Evolutionary conservation across 495 filamentous ascomycete species (phyloP).

Genomic region (Penicillium silybi): DNA sequence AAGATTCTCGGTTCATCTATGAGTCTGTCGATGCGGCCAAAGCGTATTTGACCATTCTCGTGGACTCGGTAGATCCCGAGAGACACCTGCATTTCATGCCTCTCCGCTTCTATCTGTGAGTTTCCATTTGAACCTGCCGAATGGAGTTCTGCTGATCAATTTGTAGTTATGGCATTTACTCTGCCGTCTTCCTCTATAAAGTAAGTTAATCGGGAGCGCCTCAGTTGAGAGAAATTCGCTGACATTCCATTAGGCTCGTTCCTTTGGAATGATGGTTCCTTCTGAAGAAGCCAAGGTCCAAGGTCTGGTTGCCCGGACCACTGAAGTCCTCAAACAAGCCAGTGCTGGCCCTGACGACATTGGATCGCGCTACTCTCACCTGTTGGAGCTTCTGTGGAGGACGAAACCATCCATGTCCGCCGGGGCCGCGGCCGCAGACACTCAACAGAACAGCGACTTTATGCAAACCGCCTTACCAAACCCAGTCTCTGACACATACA

Average conservation of each 20-base stretch:
- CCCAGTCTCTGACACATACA: constrained; percentile 34
- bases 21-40: constrained; percentile 62
- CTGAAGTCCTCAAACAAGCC: constrained; percentile 47
- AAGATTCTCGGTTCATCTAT: constrained; percentile 60
- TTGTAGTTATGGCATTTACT: constrained; percentile 47
- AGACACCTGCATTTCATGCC: constrained; percentile 58
- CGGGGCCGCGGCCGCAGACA: constrained; percentile 23
- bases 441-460: constrained; percentile 32
- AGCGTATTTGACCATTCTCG: constrained; percentile 53
- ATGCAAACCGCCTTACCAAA: constrained; percentile 29
- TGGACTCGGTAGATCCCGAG: constrained; percentile 51
- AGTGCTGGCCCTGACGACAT: constrained; percentile 52
- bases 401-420: constrained; percentile 25
- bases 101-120: constrained; percentile 54
- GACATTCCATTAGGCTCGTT: constrained; percentile 37
- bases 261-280: constrained; percentile 49
- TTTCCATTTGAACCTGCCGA: background rate
- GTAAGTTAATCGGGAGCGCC: constrained; percentile 13
- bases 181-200: constrained; percentile 55
- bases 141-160: constrained; percentile 8
- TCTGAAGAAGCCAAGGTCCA: constrained; percentile 52
- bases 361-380: constrained; percentile 51
- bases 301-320: constrained; percentile 49
- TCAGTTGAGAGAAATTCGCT: background rate
- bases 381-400: constrained; percentile 53